A percentile compares a stretch with the other conserved stretches of the same genome.
phyloP scores from a whole-genome alignment of 2,329 filamentous ascomycete genomes.

The Trichoderma citrinoviride region DNA sequence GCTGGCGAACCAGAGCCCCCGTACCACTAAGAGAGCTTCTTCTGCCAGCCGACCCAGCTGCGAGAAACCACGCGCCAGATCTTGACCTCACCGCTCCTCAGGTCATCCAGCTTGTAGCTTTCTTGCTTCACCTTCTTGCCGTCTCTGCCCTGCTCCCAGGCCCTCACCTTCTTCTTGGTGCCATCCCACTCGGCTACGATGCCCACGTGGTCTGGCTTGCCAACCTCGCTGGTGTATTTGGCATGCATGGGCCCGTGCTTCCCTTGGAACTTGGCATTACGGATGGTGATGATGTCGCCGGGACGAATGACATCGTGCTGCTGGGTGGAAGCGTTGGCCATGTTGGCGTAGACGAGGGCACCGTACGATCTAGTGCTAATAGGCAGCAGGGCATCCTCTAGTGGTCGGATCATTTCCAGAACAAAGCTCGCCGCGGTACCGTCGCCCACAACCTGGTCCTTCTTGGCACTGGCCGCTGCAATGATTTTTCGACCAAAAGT shows the following conservation, averaged over 20 bases:
- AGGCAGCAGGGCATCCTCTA: conserved; percentile 71
- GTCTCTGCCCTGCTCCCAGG: conserved; percentile 93
- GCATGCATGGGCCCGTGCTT: conserved; percentile 94
- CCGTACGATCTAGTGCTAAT: conserved; percentile 89
- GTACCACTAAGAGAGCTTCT: conserved; percentile 36
- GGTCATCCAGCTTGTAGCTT: conserved; percentile 89
- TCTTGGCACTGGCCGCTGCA: conserved; percentile 65
- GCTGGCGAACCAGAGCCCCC: neutral
- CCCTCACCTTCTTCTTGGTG: conserved; percentile 94
- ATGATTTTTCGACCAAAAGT: conserved; percentile 77
- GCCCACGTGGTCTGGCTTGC: conserved; percentile 83
- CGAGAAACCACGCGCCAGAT: conserved; percentile 95
- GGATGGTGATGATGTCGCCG: conserved; percentile 88
- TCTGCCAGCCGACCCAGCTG: conserved; percentile 88
- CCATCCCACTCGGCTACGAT: conserved; percentile 97
- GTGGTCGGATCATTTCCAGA: conserved; percentile 72
- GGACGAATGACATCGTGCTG: conserved; percentile 90
- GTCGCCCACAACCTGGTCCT: conserved; percentile 79
- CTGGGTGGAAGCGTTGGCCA: conserved; percentile 88
- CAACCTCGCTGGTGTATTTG: conserved; percentile 86
- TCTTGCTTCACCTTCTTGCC: conserved; percentile 85
- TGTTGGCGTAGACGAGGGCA: conserved; percentile 87
- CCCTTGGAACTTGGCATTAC: conserved; percentile 91
- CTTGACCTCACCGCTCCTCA: conserved; percentile 91
- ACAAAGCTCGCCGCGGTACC: conserved; percentile 76